Evolutionary conservation across 306 rosid species (phyloP), one percentile per base, ranked within the genome.

Genomic region (Pyrus communis): DNA sequence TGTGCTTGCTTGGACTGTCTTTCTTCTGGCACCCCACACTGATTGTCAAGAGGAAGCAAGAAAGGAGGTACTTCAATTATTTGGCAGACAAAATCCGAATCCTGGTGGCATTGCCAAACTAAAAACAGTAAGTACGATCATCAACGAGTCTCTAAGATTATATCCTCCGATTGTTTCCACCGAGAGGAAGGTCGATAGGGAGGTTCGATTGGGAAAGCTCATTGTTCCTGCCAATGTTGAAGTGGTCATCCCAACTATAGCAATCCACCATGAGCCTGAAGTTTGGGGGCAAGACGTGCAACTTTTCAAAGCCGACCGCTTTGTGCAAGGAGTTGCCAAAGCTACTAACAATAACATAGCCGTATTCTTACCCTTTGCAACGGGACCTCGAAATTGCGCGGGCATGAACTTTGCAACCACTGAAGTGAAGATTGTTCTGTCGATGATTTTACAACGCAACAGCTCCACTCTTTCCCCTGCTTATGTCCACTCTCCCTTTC

Each of bases 371-470:
- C 79, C 76, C 5, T 71, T 77, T 45, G 82, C 79, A 46, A 67
- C 45, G 33, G 85, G 79, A 33, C 82, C 82, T 19, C 65, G 79
- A 5, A 31, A 0, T 3, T 68, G 82, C 62, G 76, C 77, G 22
- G 85, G 82, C 49, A 4, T 73, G 1, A 40, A 77, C 61, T 82
- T 72, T 59, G 82, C 76, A 6, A 18, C 43, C 38, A 65, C 11
- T 19, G 85, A 77, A 73, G 59, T 45, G 35, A 77, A 77, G 79
- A 66, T 82, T 78, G 85, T 60, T 31, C 71, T 82, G 10, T 65
- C 81, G 8, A 82, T 77, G 85, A 67, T 82, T 71, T 59, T 77
- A 22, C 78, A 77, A 61, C 75, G 78, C 71, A 72, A 66, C 58
- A 4, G 65, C 1, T 60, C 77, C 76, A 64, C 76, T 7, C 60